Conservation (phyloP, 176 grass and related monocot genomes). For the Chloris gayana region DNA sequence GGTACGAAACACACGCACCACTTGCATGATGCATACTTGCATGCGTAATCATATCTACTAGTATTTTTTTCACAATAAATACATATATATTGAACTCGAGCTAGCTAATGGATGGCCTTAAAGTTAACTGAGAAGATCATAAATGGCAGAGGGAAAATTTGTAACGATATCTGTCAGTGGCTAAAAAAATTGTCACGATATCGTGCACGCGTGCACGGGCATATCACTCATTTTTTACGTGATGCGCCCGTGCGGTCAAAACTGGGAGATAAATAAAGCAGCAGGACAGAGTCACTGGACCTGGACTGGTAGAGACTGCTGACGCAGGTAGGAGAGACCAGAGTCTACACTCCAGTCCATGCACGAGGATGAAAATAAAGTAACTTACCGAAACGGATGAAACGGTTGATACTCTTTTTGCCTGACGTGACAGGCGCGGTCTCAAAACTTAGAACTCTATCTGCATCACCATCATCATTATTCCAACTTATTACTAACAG, state of each 20-base stretch:
- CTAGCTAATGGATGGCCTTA: not conserved
- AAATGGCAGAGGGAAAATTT: not conserved
- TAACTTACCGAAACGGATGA: not conserved
- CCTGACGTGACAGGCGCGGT: not conserved
- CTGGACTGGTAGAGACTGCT: not conserved
- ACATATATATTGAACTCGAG: no score
- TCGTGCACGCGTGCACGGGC: not conserved
- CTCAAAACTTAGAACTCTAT: not conserved
- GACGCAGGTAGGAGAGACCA: not conserved
- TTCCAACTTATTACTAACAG: not conserved
- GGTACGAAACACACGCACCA: slow-evolving; percentile 40
- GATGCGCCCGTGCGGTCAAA: slow-evolving; percentile 28
- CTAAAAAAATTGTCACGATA: not conserved
- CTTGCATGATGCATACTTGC: not conserved
- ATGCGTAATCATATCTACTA: not conserved
- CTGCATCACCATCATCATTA: not conserved
- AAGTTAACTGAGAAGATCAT: not conserved
- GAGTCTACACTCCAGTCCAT: not conserved
- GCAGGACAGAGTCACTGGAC: slow-evolving; percentile 1
- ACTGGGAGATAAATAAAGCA: slow-evolving; percentile 19
- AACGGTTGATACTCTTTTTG: not conserved
- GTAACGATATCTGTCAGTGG: no score
- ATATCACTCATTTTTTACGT: not conserved
- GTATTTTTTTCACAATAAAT: not conserved
- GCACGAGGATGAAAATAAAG: not conserved